phyloP scores from a whole-genome alignment of 805 yeast genomes.

The Yarrowia yakushimensis region DNA sequence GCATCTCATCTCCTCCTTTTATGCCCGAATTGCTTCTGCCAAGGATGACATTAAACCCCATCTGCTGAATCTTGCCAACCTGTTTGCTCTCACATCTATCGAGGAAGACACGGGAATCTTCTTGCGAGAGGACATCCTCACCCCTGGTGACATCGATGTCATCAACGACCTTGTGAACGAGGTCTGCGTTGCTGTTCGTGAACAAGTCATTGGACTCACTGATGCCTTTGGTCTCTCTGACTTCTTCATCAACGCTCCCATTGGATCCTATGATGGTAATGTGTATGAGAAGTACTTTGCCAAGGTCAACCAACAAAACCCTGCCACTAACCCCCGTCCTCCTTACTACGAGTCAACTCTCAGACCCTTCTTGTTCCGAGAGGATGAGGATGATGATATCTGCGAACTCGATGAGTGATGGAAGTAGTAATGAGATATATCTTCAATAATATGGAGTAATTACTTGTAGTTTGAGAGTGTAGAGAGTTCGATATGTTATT shows the following conservation, averaged over 20 bases:
- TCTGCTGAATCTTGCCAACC: constrained; percentile 52
- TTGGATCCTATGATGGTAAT: constrained; percentile 79
- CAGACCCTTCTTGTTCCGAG: constrained; percentile 39
- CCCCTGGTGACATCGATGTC: constrained; percentile 46
- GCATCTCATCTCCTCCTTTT: constrained; percentile 40
- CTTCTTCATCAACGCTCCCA: constrained; percentile 70
- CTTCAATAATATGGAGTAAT: no score
- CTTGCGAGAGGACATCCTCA: constrained; percentile 57
- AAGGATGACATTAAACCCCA: constrained; percentile 46
- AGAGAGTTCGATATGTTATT: not conserved
- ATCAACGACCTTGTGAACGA: constrained; percentile 45
- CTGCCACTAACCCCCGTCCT: constrained; percentile 48
- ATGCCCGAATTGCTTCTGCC: constrained; percentile 39
- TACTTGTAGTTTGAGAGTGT: no score
- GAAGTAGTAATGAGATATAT: not conserved
- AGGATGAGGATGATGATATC: constrained; percentile 31
- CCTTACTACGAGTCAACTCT: constrained; percentile 46
- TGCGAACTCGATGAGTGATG: not conserved
- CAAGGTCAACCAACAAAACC: constrained; percentile 53
- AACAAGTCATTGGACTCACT: constrained; percentile 67
- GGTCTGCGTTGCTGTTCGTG: constrained; percentile 52
- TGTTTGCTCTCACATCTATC: constrained; percentile 63
- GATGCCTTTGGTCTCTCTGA: constrained; percentile 79
- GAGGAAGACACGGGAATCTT: constrained; percentile 73
- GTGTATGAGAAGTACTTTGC: constrained; percentile 73